These are phyloP conservation scores for Geranium incanum DNA, from an alignment of 441 rosid species.

Conservation along the genomic window DNA sequence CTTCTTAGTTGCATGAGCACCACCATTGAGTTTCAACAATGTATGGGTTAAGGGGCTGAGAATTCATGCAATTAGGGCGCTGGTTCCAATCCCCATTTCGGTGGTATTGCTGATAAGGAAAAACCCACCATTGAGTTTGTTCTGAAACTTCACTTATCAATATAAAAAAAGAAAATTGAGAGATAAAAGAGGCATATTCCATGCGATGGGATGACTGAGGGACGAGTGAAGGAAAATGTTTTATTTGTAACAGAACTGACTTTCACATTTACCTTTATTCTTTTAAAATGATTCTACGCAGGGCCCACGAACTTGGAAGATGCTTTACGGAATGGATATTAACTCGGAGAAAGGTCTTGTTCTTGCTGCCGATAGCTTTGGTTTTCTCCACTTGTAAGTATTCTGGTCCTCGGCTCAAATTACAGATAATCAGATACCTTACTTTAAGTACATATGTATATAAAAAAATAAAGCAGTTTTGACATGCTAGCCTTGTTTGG, in stretches of 20 bases:
- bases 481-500: background rate
- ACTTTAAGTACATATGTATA: background rate
- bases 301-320: constrained; percentile 77
- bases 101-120: no score
- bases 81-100: no score
- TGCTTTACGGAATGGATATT: constrained; percentile 91
- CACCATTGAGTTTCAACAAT: no score
- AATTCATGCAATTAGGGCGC: no score
- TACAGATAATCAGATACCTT: background rate
- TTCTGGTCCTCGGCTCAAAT: background rate
- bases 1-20: no score
- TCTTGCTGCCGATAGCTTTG: constrained; percentile 76
- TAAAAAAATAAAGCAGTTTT: background rate
- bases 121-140: background rate
- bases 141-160: background rate
- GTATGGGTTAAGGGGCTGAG: no score
- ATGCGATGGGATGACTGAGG: background rate
- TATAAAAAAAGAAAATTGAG: background rate
- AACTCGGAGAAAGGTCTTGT: constrained; percentile 69
- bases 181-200: background rate
- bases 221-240: background rate
- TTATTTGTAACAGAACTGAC: background rate
- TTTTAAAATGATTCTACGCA: constrained; percentile 15
- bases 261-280: background rate
- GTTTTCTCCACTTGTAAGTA: constrained; percentile 72